Percentiles rank a stretch among this genome's conserved stretches.
These are phyloP conservation scores for Mortierella sp. DNA, from an alignment of 371 early-diverging fungal species.

Conservation along the genomic window DNA sequence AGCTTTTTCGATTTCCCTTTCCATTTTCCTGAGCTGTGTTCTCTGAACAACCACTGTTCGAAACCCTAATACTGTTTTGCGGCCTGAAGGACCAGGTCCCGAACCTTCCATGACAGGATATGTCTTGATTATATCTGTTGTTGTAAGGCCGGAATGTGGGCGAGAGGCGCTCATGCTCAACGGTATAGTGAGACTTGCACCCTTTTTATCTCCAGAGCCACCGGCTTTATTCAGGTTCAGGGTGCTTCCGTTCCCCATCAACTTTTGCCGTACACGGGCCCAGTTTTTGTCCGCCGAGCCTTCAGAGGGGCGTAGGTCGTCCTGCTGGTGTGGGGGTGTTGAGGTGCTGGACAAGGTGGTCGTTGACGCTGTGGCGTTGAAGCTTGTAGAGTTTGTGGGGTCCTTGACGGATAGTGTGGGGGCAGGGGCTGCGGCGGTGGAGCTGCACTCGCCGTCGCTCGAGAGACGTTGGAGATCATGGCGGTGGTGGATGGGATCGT, in stretches of 20 bases:
- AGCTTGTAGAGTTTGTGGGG: background rate
- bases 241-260: slow-evolving; percentile 20
- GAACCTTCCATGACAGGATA: slow-evolving; percentile 20
- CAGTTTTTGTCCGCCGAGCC: slow-evolving; percentile 27
- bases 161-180: too few species aligned
- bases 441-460: background rate
- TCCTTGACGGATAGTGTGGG: background rate
- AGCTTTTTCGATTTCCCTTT: slow-evolving; percentile 52
- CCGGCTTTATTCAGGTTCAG: background rate
- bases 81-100: slow-evolving; percentile 27
- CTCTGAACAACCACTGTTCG: slow-evolving; percentile 47
- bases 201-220: background rate
- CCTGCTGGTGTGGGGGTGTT: background rate
- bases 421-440: background rate
- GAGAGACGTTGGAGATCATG: slow-evolving; percentile 9
- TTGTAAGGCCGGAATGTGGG: background rate
- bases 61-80: slow-evolving; percentile 45
- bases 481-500: slow-evolving; percentile 11
- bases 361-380: background rate
- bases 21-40: slow-evolving; percentile 52
- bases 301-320: background rate
- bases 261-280: slow-evolving; percentile 49
- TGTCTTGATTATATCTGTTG: background rate
- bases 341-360: background rate
- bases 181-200: too few species aligned